Base-by-base conservation (phyloP, 2,329 filamentous ascomycete species). In the Arthrobotrys megalospora region DNA sequence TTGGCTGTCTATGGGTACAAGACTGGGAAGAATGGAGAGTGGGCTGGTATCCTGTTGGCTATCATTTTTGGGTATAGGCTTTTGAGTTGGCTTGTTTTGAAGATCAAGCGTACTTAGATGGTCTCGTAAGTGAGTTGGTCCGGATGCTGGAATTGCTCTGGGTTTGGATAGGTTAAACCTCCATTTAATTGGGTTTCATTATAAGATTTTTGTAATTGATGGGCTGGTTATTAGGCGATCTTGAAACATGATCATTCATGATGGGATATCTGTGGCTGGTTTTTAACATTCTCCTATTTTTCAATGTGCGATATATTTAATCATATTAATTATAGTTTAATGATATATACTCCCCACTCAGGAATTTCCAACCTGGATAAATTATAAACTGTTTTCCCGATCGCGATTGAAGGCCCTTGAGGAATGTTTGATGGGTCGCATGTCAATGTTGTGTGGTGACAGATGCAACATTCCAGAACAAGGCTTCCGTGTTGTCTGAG, bases 31-130 rank as follows among this genome's bases (percentile, higher is more conserved):
- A 88, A 88, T 32, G 91, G 90, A 2, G 88, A 89, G 82, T 92
- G 92, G 87, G 89, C 93, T 19, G 93, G 93, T 0, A 94, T 95
- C 81, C 87, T 95, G 86, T 83, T 96, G 64, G 89, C 87, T 1
- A 96, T 97, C 80, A 91, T 93, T 81, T 85, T 88, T 12, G 93
- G 89, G 0, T 94, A 94, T 85, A 86, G 92, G 63, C 53, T 93
- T 4, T 86, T 93, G 4, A 90, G 90, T 0, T 93, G 90, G 89
- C 80, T 89, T 65, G 90, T 89, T 24, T 84, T 93, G 81, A 73
- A 70, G 62, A 80, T 80, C 43, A 76, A 83, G 41, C 82, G 83
- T 78, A 84, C 84, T 79, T 81, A 81, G 53, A 5, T 19, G 21
- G 32, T 55, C n/a, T 45, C 41, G n/a, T 6, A 14, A 6, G 50